Conservation (phyloP, 257 asterid species). For the Jaltomata sinuosa region DNA sequence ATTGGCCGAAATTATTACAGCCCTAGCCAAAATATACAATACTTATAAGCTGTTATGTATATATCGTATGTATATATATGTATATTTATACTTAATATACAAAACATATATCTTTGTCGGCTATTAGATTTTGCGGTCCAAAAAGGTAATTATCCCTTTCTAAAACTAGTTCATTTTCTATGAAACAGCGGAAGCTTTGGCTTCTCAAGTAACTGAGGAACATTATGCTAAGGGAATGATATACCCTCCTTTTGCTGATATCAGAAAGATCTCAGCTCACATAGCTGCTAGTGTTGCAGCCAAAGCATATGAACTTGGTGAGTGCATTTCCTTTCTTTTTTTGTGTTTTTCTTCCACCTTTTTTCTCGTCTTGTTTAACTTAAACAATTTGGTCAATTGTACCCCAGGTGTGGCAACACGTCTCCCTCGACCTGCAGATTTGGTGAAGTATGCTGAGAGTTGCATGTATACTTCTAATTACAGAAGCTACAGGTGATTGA, state of each 20-base stretch:
- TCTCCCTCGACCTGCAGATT: conserved; percentile 77
- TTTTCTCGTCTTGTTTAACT: background rate
- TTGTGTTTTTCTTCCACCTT: background rate
- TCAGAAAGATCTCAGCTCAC: conserved; percentile 84
- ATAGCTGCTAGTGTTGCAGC: conserved; percentile 97
- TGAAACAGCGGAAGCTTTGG: no score
- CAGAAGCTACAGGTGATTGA: conserved; percentile 57
- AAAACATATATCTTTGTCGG: no score
- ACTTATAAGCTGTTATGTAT: no score
- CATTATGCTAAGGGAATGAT: conserved; percentile 67
- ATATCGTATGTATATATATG: no score
- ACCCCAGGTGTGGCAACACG: conserved; percentile 73
- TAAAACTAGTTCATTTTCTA: no score
- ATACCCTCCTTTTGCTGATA: conserved; percentile 71
- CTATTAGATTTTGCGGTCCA: no score
- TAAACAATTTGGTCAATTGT: background rate
- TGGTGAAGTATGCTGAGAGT: conserved; percentile 90
- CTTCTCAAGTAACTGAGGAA: no score
- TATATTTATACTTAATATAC: no score
- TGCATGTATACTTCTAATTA: conserved; percentile 94
- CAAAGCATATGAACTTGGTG: conserved; percentile 98
- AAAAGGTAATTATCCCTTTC: no score
- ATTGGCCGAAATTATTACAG: no score
- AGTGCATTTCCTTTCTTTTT: conserved; percentile 3
- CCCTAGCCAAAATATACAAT: no score